Evolutionary conservation across 805 yeast genomes (phyloP).

Genomic region (Metschnikowia sp.): DNA sequence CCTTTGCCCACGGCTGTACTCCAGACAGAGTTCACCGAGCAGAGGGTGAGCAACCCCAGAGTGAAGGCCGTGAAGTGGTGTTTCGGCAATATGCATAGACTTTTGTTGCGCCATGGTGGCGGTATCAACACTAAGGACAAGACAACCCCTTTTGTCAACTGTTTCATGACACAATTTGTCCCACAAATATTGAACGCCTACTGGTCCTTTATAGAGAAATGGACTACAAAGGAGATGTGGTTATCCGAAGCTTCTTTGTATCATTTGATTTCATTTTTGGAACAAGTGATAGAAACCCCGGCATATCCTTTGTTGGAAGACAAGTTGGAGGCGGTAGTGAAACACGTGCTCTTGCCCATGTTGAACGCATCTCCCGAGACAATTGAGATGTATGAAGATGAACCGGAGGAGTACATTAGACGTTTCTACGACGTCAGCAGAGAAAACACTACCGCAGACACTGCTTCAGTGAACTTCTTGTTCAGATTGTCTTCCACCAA

Average conservation of each 20-base stretch:
- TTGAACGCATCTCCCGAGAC: constrained; percentile 37
- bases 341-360: constrained; percentile 40
- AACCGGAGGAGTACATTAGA: constrained; percentile 44
- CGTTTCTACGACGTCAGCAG: constrained; percentile 45
- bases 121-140: constrained; percentile 35
- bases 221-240: constrained; percentile 40
- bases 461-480: constrained; percentile 47
- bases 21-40: constrained; percentile 28
- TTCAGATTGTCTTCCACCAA: constrained; percentile 35
- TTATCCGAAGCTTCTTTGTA: constrained; percentile 38
- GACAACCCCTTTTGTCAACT: constrained; percentile 26
- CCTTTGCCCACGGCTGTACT: constrained; percentile 35
- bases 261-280: constrained; percentile 43
- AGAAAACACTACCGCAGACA: constrained; percentile 47
- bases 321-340: constrained; percentile 39
- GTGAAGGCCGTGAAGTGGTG: constrained; percentile 44
- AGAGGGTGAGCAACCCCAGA: constrained; percentile 38
- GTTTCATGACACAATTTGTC: constrained; percentile 35
- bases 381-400: constrained; percentile 43
- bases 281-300: constrained; percentile 39
- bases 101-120: constrained; percentile 43
- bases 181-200: constrained; percentile 42
- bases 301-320: constrained; percentile 36
- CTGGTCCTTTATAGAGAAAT: constrained; percentile 41
- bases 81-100: constrained; percentile 40